Conservation (phyloP, 31 red algal species). For the Porphyra umbilicalis region DNA sequence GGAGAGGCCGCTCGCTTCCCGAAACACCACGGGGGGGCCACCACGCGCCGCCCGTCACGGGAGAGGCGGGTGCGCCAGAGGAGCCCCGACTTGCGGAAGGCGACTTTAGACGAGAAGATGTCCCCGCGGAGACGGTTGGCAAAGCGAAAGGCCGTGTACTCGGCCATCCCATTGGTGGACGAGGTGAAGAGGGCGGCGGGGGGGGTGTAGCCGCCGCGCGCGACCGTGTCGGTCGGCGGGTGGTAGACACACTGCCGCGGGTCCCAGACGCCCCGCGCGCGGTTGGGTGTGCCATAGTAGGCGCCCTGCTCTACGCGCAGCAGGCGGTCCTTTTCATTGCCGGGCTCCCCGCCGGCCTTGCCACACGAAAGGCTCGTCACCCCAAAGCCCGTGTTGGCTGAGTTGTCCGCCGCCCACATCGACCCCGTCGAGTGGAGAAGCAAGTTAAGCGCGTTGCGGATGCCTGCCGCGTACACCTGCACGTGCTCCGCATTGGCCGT, state of each 20-base stretch:
- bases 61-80: constrained; percentile 34
- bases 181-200: constrained; percentile 36
- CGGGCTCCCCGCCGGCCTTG: constrained; percentile 11
- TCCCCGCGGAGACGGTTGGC: constrained; percentile 37
- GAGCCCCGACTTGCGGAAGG: constrained; percentile 28
- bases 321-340: constrained; percentile 23
- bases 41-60: constrained; percentile 5
- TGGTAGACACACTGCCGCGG: constrained; percentile 43
- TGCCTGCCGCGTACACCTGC: constrained; percentile 33
- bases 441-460: constrained; percentile 46
- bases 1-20: constrained; percentile 41
- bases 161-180: constrained; percentile 55
- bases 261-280: constrained; percentile 36
- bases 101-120: constrained; percentile 38
- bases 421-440: constrained; percentile 36
- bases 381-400: constrained; percentile 51
- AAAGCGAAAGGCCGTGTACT: constrained; percentile 36
- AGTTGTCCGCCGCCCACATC: constrained; percentile 51
- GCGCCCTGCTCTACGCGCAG: constrained; percentile 21
- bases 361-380: constrained; percentile 24
- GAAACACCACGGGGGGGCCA: constrained; percentile 19
- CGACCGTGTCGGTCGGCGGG: constrained; percentile 8
- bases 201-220: constrained; percentile 23
- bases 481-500: constrained; percentile 35
- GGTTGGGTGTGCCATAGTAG: constrained; percentile 41